Percentiles rank a stretch among this genome's conserved stretches.
phyloP scores from a whole-genome alignment of 257 asterid genomes.

The Striga asiatica region DNA sequence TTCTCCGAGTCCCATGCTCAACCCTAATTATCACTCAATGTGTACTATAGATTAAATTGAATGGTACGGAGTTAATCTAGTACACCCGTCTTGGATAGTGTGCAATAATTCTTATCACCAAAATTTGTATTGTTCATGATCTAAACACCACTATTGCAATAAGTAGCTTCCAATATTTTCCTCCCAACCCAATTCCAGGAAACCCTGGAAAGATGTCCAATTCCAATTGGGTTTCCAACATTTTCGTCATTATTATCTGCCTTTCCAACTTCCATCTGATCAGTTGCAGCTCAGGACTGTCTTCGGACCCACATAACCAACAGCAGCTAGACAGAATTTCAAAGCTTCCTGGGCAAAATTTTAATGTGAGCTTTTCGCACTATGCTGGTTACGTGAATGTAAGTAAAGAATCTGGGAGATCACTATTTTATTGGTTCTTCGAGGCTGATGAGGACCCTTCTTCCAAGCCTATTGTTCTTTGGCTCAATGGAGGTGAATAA shows the following conservation, averaged over 20 bases:
- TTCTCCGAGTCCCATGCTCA: too few relatives aligned
- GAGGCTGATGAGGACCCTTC: conserved; percentile 83
- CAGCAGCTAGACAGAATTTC: conserved; percentile 50
- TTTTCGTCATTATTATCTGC: conserved; percentile 22
- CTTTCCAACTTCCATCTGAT: conserved; percentile 24
- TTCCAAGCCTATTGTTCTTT: conserved; percentile 83
- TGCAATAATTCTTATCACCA: too few relatives aligned
- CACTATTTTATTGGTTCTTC: conserved; percentile 85
- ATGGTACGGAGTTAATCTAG: too few relatives aligned
- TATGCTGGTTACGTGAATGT: conserved; percentile 74
- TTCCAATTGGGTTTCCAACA: conserved; percentile 29
- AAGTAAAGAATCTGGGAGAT: conserved; percentile 55
- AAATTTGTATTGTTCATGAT: too few relatives aligned
- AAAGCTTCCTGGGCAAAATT: conserved; percentile 68
- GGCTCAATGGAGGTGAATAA: conserved; percentile 90
- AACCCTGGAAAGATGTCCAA: conserved; percentile 42
- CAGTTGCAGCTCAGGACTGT: conserved; percentile 13
- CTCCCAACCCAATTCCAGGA: conserved; percentile 1
- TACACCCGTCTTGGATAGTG: too few relatives aligned
- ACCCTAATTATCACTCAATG: too few relatives aligned
- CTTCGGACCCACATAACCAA: conserved; percentile 21
- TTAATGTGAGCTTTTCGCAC: conserved; percentile 63
- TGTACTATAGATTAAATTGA: too few relatives aligned
- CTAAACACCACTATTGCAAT: too few relatives aligned
- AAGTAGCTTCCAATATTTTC: background rate